These are phyloP conservation scores for Colletotrichum cordylinicola DNA, from an alignment of 2,329 filamentous ascomycete genomes.

Conservation along the genomic window DNA sequence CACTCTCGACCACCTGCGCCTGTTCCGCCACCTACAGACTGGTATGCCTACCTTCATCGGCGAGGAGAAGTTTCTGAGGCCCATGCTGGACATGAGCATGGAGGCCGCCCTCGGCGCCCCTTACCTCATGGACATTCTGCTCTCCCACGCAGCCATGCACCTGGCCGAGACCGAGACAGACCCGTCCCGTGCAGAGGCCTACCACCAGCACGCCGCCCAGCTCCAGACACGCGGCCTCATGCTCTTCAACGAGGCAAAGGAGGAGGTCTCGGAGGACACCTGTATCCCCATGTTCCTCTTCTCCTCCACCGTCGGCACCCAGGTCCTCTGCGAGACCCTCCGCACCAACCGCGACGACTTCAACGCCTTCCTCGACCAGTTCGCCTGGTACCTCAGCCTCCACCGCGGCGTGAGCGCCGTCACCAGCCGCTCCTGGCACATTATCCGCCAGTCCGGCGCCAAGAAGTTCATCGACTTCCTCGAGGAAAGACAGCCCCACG, in stretches of 20 bases:
- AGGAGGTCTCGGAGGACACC: constrained; percentile 29
- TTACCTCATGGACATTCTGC: constrained; percentile 41
- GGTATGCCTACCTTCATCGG: constrained; percentile 27
- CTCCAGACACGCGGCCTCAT: constrained; percentile 33
- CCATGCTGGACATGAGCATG: constrained; percentile 36
- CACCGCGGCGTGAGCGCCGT: constrained; percentile 48
- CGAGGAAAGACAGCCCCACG: constrained; percentile 24
- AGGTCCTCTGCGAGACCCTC: constrained; percentile 17
- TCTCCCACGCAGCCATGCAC: constrained; percentile 44
- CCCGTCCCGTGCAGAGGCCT: constrained; percentile 26
- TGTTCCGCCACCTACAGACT: constrained; percentile 40
- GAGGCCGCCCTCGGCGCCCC: constrained; percentile 34
- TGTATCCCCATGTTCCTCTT: constrained; percentile 51
- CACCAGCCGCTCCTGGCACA: constrained; percentile 37
- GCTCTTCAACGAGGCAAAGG: constrained; percentile 33
- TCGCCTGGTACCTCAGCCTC: constrained; percentile 45
- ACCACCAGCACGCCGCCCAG: constrained; percentile 33
- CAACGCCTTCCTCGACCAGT: constrained; percentile 43
- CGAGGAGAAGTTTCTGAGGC: constrained; percentile 18
- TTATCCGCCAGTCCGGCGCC: constrained; percentile 40
- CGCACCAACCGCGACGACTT: constrained; percentile 41
- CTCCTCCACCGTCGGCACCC: constrained; percentile 33
- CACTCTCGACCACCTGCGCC: constrained; percentile 42
- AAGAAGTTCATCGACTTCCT: constrained; percentile 24
- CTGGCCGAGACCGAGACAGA: constrained; percentile 27